Base-by-base conservation (phyloP, 1,284 basidiomycete genomes). In the Cryptococcus hybrid region DNA sequence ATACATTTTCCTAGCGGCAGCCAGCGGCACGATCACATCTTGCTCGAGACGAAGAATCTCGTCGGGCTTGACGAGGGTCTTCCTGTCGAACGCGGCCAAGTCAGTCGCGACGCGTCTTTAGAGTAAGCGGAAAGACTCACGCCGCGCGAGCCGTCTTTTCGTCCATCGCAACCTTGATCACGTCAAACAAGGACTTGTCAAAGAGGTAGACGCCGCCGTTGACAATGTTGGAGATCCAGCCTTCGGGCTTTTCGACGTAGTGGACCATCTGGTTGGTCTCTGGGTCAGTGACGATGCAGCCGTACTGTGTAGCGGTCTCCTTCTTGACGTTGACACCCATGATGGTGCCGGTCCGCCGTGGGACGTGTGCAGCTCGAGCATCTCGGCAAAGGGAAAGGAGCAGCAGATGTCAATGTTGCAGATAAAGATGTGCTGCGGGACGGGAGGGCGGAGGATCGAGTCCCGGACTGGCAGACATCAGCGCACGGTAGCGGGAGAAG, bases 341-440 rank as follows among this genome's bases (percentile, higher is more conserved):
- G 58, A 82, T 78, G 7, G 80, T 81, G 37, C 79, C 81, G 13
- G 81, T 80, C 9, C 81, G 36, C 80, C 73, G 67, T 82, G 81
- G 49, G 71, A 71, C 52, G 70, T 70, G 65, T 82, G 81, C 61
- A 81, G 72, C 18, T 73, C 74, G 60, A 79, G 77, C 55, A 82
- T 71, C 57, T 80, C 70, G 13, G 60, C 56, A 47, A 82, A 69
- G 8, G 80, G 80, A 69, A 80, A 82, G 13, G 73, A 75, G 56
- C 78, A 81, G 64, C 78, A 80, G 58, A 82, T 78, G 65, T 82
- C 81, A 63, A 80, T 80, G 69, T 82, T 81, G 64, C 80, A 77
- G 64, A 82, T 80, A 64, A 81, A 82, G 70, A 82, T 78, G 70
- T 80, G 73, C 58, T 78, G 71, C 3, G 80, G 80, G 51, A 63